Base-by-base conservation (phyloP, 75 land plant species). In the Larix kaempferi region DNA sequence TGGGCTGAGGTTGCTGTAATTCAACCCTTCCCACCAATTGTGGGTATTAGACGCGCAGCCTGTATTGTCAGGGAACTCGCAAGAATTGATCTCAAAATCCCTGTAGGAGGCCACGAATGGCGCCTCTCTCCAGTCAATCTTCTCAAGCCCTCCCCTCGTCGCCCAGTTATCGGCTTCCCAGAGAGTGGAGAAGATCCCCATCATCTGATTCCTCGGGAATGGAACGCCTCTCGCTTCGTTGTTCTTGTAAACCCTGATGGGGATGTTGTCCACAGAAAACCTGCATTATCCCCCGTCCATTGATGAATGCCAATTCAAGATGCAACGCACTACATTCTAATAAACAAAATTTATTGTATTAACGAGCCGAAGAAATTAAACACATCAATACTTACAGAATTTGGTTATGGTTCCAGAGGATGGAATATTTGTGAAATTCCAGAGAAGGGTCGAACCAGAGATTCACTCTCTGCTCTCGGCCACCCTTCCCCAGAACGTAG, bases 81-180 rank as follows among this genome's bases (percentile, higher is more conserved):
- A 95, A 0, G 88, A 91, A 25, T 93, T 94, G 27, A 91, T 87
- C 72, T 85, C 85, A 76, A 93, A 95, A 62, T 89, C 88, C 79
- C 69, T 88, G 82, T 85, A 86, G 69, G 84, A 93, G 33, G 92
- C 92, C 21, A 75, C 59, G 82, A 95, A 95, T 11, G 95, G 98
- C 0, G 92, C 92, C 33, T 85, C 79, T 59, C 67, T 76, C 91
- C 91, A 95, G 72, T 95, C 84, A 19, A 88, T 95, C 78, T 93
- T 93, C 82, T 86, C 98, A 8, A 84, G 56, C 0, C 96, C 98
- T 2, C 96, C 98, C 21, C 91, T 41, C 17, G 98, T 95, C 16
- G 98, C 98, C 98, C 98, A 95, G 60, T 86, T 78, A 21, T 91
- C 93, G 2, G 89, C 98, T 56, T 95, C 86, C 92, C 95, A 95